Conservation (phyloP, 768 basidiomycete species). For the Favolaschia claudopus region DNA sequence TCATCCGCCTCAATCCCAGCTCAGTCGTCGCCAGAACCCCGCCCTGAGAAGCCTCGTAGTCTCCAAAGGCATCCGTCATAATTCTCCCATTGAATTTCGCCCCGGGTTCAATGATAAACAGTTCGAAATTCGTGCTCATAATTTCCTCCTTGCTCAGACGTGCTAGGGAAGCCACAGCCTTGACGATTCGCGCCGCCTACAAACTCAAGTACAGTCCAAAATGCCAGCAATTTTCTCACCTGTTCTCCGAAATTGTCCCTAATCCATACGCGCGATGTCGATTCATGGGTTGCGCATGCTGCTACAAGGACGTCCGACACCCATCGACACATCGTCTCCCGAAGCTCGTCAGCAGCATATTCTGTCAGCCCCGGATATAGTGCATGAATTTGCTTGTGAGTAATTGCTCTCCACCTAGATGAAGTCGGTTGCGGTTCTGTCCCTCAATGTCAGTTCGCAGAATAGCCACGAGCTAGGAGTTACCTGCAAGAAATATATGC, state of each 20-base stretch:
- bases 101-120: slow-evolving; percentile 66
- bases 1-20: slow-evolving; percentile 72
- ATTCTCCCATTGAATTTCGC: slow-evolving; percentile 54
- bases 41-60: slow-evolving; percentile 58
- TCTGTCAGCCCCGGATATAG: slow-evolving; percentile 73
- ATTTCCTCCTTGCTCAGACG: slow-evolving; percentile 76
- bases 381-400: slow-evolving; percentile 59
- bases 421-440: slow-evolving; percentile 81
- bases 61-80: slow-evolving; percentile 72
- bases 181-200: slow-evolving; percentile 72
- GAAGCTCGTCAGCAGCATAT: slow-evolving; percentile 73
- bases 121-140: slow-evolving; percentile 79
- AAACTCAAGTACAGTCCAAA: too few species aligned
- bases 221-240: too few species aligned
- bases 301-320: slow-evolving; percentile 70
- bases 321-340: slow-evolving; percentile 79
- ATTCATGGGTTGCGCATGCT: slow-evolving; percentile 57
- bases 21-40: slow-evolving; percentile 74
- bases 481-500: slow-evolving; percentile 63
- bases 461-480: slow-evolving; percentile 23
- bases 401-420: slow-evolving; percentile 78
- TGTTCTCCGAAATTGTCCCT: slow-evolving; percentile 63
- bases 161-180: slow-evolving; percentile 67
- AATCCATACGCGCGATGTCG: slow-evolving; percentile 44
- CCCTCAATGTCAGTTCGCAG: slow-evolving; percentile 15